These are phyloP conservation scores for Alternaria brassicicola DNA, from an alignment of 2,329 filamentous ascomycete genomes.

Conservation along the genomic window DNA sequence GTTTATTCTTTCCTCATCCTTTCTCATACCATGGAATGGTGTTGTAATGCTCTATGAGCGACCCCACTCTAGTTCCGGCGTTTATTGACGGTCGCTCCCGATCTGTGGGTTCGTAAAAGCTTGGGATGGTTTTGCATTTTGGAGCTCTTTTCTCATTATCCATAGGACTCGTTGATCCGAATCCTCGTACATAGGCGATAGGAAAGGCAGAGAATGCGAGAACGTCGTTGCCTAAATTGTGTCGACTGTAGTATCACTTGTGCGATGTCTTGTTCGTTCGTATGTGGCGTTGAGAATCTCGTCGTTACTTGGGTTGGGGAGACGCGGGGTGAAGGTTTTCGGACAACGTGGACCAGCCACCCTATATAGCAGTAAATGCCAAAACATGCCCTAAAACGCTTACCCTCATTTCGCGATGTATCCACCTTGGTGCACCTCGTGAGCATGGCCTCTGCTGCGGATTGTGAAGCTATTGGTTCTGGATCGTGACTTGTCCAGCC, in stretches of 20 bases:
- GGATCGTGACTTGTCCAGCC: slow-evolving; percentile 37
- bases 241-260: slow-evolving; percentile 18
- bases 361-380: slow-evolving; percentile 26
- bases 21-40: slow-evolving; percentile 36
- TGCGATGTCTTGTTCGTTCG: slow-evolving; percentile 13
- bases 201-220: slow-evolving; percentile 31
- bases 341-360: not conserved
- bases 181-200: slow-evolving; percentile 34
- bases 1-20: slow-evolving; percentile 20
- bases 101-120: slow-evolving; percentile 39
- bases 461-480: slow-evolving; percentile 32
- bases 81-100: slow-evolving; percentile 28
- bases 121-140: slow-evolving; percentile 41
- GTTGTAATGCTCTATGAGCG: slow-evolving; percentile 42
- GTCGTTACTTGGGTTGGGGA: slow-evolving; percentile 6
- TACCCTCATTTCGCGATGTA: slow-evolving; percentile 10
- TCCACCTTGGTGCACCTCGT: slow-evolving; percentile 20
- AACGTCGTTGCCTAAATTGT: slow-evolving; percentile 14
- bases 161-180: slow-evolving; percentile 23
- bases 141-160: slow-evolving; percentile 35
- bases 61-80: slow-evolving; percentile 39
- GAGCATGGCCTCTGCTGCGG: slow-evolving; percentile 23
- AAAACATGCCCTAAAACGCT: slow-evolving; percentile 27
- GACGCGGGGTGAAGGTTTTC: not conserved
- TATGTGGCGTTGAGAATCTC: slow-evolving; percentile 5